phyloP scores from a whole-genome alignment of 2,329 filamentous ascomycete species.

The Xylaria hypoxylon region DNA sequence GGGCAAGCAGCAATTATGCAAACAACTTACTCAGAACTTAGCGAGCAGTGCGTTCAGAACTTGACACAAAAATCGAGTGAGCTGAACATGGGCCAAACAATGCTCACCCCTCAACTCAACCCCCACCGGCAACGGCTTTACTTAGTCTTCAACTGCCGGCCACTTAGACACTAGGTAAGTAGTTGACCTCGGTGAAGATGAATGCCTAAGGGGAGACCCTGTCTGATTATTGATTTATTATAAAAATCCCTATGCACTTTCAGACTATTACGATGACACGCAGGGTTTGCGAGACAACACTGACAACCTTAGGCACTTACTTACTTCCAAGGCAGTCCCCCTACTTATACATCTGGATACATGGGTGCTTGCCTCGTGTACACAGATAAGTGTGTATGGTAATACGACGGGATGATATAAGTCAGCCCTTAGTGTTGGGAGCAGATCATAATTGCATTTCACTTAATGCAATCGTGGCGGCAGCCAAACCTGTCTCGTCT shows the following conservation, averaged over 20 bases:
- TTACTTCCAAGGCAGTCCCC: neutral
- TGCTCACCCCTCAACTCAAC: slow-evolving; percentile 10
- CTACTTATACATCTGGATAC: neutral
- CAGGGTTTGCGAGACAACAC: slow-evolving; percentile 18
- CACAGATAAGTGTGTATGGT: slow-evolving; percentile 24
- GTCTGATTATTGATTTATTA: slow-evolving; percentile 13
- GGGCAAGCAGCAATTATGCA: slow-evolving; percentile 24
- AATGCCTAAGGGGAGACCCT: slow-evolving; percentile 13
- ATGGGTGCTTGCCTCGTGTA: slow-evolving; percentile 13
- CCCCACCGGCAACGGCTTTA: slow-evolving; percentile 17
- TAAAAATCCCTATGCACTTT: neutral
- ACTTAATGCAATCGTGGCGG: slow-evolving; percentile 28
- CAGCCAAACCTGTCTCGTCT: slow-evolving; percentile 17
- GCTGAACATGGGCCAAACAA: slow-evolving; percentile 23
- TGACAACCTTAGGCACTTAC: neutral
- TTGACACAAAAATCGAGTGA: slow-evolving; percentile 10
- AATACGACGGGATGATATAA: slow-evolving; percentile 37
- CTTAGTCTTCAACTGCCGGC: slow-evolving; percentile 24
- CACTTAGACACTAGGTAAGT: slow-evolving; percentile 4
- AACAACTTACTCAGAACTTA: slow-evolving; percentile 33
- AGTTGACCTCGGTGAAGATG: slow-evolving; percentile 27
- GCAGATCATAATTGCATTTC: slow-evolving; percentile 22
- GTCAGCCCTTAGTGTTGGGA: slow-evolving; percentile 24
- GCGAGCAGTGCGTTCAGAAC: slow-evolving; percentile 18
- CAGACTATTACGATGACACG: slow-evolving; percentile 20